Evolutionary conservation across 2,329 filamentous ascomycete species (phyloP).

Genomic region (Cephalotrichum gorgonifer): DNA sequence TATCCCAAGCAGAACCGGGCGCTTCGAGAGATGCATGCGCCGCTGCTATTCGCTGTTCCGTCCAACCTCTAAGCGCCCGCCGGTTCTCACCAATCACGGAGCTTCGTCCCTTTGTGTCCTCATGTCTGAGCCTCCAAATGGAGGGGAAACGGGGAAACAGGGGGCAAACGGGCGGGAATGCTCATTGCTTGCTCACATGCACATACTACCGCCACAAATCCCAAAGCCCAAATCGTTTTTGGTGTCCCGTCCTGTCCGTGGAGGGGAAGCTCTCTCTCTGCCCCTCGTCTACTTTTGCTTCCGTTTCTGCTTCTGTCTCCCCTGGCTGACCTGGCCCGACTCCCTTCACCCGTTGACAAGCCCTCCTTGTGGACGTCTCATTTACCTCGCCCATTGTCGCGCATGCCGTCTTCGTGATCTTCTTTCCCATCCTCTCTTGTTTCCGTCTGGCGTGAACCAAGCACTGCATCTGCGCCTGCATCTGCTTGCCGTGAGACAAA

Average conservation of each 20-base stretch:
- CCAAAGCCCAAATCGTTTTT: too few species aligned
- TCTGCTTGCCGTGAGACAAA: not conserved
- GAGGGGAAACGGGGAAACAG: not conserved
- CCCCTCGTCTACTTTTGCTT: not conserved
- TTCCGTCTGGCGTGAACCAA: not conserved
- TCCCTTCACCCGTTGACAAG: not conserved
- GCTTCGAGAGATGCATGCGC: not conserved
- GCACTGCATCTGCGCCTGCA: not conserved
- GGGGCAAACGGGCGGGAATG: too few species aligned
- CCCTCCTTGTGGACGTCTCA: not conserved
- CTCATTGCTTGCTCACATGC: not conserved
- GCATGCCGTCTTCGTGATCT: not conserved
- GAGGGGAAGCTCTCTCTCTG: not conserved
- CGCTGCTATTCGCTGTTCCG: constrained; percentile 2
- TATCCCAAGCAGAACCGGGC: not conserved
- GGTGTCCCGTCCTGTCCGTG: not conserved
- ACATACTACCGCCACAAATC: not conserved
- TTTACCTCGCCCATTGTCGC: not conserved
- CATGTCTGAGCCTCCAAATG: not conserved
- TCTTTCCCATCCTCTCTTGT: not conserved
- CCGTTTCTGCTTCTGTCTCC: not conserved
- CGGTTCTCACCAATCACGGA: constrained; percentile 2
- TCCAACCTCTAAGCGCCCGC: constrained; percentile 2
- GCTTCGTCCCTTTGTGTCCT: not conserved
- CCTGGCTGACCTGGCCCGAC: too few species aligned